Evolutionary conservation across 2,329 filamentous ascomycete genomes (phyloP).

Genomic region (Penicillium sp.): DNA sequence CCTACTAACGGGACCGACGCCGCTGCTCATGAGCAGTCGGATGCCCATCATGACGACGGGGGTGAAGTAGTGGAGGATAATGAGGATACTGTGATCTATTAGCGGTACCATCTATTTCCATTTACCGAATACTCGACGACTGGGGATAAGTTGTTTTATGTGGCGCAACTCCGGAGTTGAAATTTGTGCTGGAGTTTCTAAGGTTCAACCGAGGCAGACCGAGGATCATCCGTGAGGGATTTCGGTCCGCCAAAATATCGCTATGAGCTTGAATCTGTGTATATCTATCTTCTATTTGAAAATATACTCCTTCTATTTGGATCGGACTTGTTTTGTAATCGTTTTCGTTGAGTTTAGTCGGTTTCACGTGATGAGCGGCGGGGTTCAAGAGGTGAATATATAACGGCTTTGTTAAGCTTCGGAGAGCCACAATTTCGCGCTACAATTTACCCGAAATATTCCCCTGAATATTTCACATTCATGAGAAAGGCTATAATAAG

Average conservation of each 20-base stretch:
- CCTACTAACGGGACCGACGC: slow-evolving; percentile 29
- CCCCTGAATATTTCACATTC: no score
- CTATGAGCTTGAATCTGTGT: neutral
- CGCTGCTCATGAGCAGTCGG: slow-evolving; percentile 42
- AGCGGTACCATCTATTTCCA: slow-evolving; percentile 3
- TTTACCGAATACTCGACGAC: neutral
- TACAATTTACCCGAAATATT: no score
- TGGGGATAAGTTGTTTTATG: neutral
- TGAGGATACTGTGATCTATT: slow-evolving; percentile 92
- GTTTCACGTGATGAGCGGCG: slow-evolving; percentile 1
- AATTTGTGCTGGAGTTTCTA: neutral
- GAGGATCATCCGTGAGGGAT: neutral
- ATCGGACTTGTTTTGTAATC: neutral
- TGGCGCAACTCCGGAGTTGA: neutral
- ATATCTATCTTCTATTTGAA: neutral
- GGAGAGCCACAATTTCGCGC: neutral
- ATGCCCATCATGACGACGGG: slow-evolving; percentile 61
- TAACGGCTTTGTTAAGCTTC: neutral
- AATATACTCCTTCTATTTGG: neutral
- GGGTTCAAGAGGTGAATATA: slow-evolving; percentile 2
- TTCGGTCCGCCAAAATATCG: slow-evolving; percentile 2
- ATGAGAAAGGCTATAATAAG: neutral
- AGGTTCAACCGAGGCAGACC: slow-evolving; percentile 13
- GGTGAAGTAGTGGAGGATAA: slow-evolving; percentile 79
- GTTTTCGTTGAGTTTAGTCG: neutral